Percentiles rank a stretch among this genome's conserved stretches.
Evolutionary conservation across 2,329 filamentous ascomycete genomes (phyloP).

Genomic region (Penicillium hordei): DNA sequence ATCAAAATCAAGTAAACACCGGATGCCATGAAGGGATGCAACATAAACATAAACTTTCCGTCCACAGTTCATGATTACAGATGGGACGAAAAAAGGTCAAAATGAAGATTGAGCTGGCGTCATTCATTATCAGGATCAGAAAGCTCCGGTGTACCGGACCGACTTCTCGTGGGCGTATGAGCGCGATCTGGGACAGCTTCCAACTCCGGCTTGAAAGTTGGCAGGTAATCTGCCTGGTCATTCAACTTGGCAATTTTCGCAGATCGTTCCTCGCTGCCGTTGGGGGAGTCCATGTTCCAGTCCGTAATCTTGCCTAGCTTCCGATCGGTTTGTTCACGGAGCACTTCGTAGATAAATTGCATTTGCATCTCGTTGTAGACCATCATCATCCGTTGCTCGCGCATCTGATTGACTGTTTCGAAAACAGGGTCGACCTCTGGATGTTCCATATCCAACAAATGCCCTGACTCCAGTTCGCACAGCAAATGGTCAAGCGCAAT

Average conservation of each 20-base stretch:
- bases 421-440: slow-evolving; percentile 67
- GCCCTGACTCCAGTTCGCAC: slow-evolving; percentile 73
- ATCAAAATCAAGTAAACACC: slow-evolving; percentile 22
- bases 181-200: slow-evolving; percentile 29
- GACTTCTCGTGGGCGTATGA: slow-evolving; percentile 28
- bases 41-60: slow-evolving; percentile 21
- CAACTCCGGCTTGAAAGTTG: slow-evolving; percentile 39
- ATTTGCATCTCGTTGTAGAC: slow-evolving; percentile 87
- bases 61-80: slow-evolving; percentile 23
- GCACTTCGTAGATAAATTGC: slow-evolving; percentile 81
- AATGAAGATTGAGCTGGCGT: slow-evolving; percentile 11
- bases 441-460: slow-evolving; percentile 53
- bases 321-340: slow-evolving; percentile 58
- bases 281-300: slow-evolving; percentile 14
- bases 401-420: slow-evolving; percentile 73
- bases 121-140: slow-evolving; percentile 36
- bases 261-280: slow-evolving; percentile 32
- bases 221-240: slow-evolving; percentile 30
- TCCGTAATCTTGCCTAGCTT: slow-evolving; percentile 32
- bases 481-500: slow-evolving; percentile 93
- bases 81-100: slow-evolving; percentile 2
- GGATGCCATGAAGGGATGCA: slow-evolving; percentile 27
- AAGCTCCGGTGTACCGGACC: slow-evolving; percentile 30
- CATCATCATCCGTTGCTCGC: slow-evolving; percentile 91
- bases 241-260: slow-evolving; percentile 39